These are phyloP conservation scores for Cladophialophora psammophila DNA, from an alignment of 2,329 filamentous ascomycete genomes.

Conservation along the genomic window DNA sequence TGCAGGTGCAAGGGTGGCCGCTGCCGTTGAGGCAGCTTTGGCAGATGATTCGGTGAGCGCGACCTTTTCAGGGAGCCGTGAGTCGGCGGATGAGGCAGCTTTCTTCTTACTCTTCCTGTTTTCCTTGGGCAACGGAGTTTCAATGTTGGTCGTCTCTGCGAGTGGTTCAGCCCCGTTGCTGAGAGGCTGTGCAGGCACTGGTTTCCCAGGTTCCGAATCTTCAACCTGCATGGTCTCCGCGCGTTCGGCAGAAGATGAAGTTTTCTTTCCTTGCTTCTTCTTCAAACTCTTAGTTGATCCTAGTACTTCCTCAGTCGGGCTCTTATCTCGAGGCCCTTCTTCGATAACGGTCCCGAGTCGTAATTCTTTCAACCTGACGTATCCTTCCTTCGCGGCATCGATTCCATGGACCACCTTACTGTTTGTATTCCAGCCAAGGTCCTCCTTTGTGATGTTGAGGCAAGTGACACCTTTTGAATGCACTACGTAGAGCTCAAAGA, in stretches of 20 bases:
- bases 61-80: conserved; percentile 18
- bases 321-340: conserved; percentile 53
- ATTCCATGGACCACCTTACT: conserved; percentile 84
- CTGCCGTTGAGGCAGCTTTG: conserved; percentile 9
- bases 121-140: conserved; percentile 31
- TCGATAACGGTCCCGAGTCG: conserved; percentile 50
- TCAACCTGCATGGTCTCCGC: conserved; percentile 41
- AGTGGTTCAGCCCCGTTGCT: conserved; percentile 21
- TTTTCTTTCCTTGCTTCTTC: conserved; percentile 52
- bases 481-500: conserved; percentile 97
- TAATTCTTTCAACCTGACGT: conserved; percentile 77
- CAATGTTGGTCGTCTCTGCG: conserved; percentile 24
- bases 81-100: conserved; percentile 19
- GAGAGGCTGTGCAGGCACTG: conserved; percentile 9
- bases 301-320: conserved; percentile 47
- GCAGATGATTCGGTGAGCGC: conserved; percentile 23
- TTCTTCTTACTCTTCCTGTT: conserved; percentile 42
- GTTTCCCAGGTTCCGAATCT: conserved; percentile 41
- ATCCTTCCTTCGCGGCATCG: conserved; percentile 74
- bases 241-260: conserved; percentile 38
- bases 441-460: conserved; percentile 81
- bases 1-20: conserved; percentile 1
- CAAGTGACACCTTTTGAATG: conserved; percentile 97
- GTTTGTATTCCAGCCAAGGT: conserved; percentile 89
- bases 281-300: conserved; percentile 49